Evolutionary conservation across 352 stramenopile species (phyloP), one percentile per base, ranked within the genome.

Genomic region (Globisporangium acanthophoron): DNA sequence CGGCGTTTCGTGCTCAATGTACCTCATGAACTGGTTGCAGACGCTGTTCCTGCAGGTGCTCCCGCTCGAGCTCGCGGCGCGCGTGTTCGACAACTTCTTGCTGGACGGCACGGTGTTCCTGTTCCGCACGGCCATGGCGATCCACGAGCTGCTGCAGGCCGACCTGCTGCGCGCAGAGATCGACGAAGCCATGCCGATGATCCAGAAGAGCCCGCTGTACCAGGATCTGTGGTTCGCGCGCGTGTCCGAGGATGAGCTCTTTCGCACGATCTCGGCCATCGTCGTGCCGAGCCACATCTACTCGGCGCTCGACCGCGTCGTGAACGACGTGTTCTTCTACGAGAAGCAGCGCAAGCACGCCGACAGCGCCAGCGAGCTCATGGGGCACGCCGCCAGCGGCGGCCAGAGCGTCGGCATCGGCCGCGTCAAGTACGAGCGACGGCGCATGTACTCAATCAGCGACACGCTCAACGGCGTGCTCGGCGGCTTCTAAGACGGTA

Each of bases 21-120:
- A 93, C 52, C 58, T 94, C 12, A 92, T 94, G 80, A 93, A 94
- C 58, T 94, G 87, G 87, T 62, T 94, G 18, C 87, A 94, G 65
- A 96, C 87, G 24, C 64, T 96, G 7, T 96, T 92, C 37, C 48
- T 92, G 5, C 86, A 94, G 62, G 79, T 94, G 16, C 56, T 95
- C 9, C 87, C 87, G 6, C 68, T 96, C 3, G 80, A 92, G 56
- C 63, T 88, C 18, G 87, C 87, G 12, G 73, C 74, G 11, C 69
- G 87, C 0, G 79, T 94, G 49, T 75, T 92, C 20, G 87, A 96
- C 65, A 89, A 89, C 31, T 96, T 96, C 59, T 45, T 96, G 43
- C 59, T 93, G 6, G 85, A 94, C n/a, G 87, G 87, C 3, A 92
- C 82, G 0, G 74, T 86, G 2, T 94, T 94, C 59, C 69, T 94